Base-by-base conservation (phyloP, 495 filamentous ascomycete species). In the Aspergillus coremiiformis region DNA sequence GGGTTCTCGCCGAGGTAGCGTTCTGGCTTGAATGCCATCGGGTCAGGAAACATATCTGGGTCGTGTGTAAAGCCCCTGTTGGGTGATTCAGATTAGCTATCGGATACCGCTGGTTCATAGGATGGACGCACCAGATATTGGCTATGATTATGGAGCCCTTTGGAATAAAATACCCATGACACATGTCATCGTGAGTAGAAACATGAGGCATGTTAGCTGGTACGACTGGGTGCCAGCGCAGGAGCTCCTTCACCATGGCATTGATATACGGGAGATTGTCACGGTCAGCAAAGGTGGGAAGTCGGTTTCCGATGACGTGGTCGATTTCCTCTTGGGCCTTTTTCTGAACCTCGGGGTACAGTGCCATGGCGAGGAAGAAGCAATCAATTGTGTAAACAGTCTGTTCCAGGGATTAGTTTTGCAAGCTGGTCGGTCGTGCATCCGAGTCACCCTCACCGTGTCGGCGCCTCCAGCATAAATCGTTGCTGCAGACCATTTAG, bases 381-480 rank as follows among this genome's bases (percentile, higher is more conserved):
- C 59, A 54, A n/a, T 47, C 21, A 24, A 76, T 56, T 0, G 64
- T 53, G 5, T 56, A 65, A 8, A 65, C 63, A 3, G 64, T 68
- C 64, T 62, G 21, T 17, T 27, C 22, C 11, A 51, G 2, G 57
- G 49, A 30, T 32, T 26, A 14, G 22, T 21, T n/a, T 12, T 7
- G 20, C 11, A 7, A 2, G 39, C 26, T 14, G 14, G 11, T 1
- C 6, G 4, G 20, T 8, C 7, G 20, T 10, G 37, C 5, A 8
- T 10, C 0, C 10, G 19, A 17, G 20, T 37, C 19, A 21, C 11
- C 21, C 53, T 43, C 42, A 66, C 63, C 1, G 72, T 84, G 55
- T 85, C 83, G 19, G 78, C 76, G 5, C 81, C 83, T 9, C 76
- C 82, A 21, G 76, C 70, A 29, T 82, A 77, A 0, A 85, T 56